Conservation (phyloP, 371 early-diverging fungal species). For the Saksenaea oblongispora region DNA sequence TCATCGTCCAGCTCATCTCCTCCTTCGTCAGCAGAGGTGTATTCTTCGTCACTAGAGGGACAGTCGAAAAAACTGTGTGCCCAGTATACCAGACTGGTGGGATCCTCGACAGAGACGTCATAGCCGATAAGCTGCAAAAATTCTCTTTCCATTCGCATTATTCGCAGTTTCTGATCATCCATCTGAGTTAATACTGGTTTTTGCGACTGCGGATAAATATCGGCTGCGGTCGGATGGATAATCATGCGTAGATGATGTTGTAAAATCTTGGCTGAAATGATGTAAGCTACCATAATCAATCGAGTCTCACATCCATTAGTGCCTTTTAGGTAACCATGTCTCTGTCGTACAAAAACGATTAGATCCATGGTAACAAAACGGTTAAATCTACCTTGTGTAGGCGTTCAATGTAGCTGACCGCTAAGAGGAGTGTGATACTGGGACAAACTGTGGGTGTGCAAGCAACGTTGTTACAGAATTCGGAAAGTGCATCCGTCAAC, state of each 20-base stretch:
- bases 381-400: slow-evolving; percentile 19
- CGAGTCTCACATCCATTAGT: slow-evolving; percentile 29
- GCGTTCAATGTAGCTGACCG: slow-evolving; percentile 27
- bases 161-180: slow-evolving; percentile 11
- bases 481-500: slow-evolving; percentile 18
- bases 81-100: slow-evolving; percentile 26
- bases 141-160: slow-evolving; percentile 53
- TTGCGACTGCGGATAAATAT: neutral
- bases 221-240: slow-evolving; percentile 3
- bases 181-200: neutral
- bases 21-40: slow-evolving; percentile 14
- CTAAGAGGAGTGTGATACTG: slow-evolving; percentile 25
- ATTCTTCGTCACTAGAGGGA: neutral
- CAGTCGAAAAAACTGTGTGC: slow-evolving; percentile 28
- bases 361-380: neutral
- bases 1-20: slow-evolving; percentile 11
- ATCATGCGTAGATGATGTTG: slow-evolving; percentile 17
- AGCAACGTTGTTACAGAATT: slow-evolving; percentile 3
- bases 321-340: slow-evolving; percentile 25
- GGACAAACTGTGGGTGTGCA: slow-evolving; percentile 26
- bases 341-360: slow-evolving; percentile 6
- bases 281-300: slow-evolving; percentile 27
- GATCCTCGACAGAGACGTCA: slow-evolving; percentile 31
- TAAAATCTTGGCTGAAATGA: slow-evolving; percentile 31
- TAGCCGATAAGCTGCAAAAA: slow-evolving; percentile 52